These are phyloP conservation scores for Amanita muscaria DNA, from an alignment of 768 basidiomycete genomes.

Conservation along the genomic window DNA sequence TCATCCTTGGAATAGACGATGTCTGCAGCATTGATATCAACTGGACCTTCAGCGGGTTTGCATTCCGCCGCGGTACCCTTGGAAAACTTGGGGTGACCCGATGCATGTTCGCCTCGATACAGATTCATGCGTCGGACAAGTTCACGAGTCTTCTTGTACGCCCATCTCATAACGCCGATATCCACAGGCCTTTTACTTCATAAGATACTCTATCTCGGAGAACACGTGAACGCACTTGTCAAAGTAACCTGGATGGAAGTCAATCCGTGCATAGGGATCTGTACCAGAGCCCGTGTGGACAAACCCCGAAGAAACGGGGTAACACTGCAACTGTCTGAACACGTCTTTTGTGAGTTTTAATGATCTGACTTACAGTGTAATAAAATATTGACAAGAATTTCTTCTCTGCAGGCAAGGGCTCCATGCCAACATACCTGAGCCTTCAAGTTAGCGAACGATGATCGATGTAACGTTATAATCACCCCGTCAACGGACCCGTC, in stretches of 20 bases:
- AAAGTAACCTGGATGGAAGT: conserved; percentile 39
- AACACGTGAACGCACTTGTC: conserved; percentile 26
- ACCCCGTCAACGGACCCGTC: conserved; percentile 35
- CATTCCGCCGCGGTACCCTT: conserved; percentile 23
- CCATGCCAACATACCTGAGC: conserved; percentile 13
- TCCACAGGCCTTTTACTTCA: conserved; percentile 27
- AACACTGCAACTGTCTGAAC: conserved; percentile 24
- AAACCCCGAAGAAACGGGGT: conserved; percentile 39
- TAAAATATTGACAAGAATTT: conserved; percentile 21
- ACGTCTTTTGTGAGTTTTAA: neutral
- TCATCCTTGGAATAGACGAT: conserved; percentile 35
- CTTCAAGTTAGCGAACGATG: no score
- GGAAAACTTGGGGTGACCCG: conserved; percentile 30
- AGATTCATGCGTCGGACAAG: conserved; percentile 42
- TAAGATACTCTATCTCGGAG: neutral
- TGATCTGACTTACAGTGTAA: conserved; percentile 11
- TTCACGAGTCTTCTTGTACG: conserved; percentile 50
- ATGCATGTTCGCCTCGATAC: conserved; percentile 30
- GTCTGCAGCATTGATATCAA: conserved; percentile 24
- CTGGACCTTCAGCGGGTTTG: conserved; percentile 20
- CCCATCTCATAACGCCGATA: conserved; percentile 37
- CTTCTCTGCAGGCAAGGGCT: conserved; percentile 13
- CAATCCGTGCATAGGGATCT: conserved; percentile 31
- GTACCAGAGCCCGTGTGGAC: conserved; percentile 38
- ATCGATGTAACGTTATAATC: no score